These are phyloP conservation scores for Ilex aquifolium DNA, from an alignment of 257 asterid genomes.

Conservation along the genomic window DNA sequence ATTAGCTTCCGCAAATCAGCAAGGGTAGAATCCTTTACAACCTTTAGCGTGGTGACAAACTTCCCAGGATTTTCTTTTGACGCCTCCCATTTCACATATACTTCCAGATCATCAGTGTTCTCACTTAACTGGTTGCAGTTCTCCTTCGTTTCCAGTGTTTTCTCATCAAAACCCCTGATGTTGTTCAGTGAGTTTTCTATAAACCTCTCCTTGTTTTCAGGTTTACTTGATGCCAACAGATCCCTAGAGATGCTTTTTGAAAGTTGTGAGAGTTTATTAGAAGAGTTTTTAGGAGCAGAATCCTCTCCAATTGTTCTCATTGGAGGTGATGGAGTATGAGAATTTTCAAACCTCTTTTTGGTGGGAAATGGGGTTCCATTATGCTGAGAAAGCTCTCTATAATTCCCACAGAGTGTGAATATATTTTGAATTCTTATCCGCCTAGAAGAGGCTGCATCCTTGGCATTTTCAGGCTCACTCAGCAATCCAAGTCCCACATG, in stretches of 20 bases:
- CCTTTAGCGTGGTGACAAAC: constrained; percentile 52
- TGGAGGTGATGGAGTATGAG: constrained; percentile 5
- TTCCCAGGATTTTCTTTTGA: constrained; percentile 70
- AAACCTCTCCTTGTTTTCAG: constrained; percentile 11
- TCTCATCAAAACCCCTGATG: constrained; percentile 14
- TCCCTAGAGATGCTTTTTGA: constrained; percentile 13
- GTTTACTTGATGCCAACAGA: constrained; percentile 7
- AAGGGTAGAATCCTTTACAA: constrained; percentile 55
- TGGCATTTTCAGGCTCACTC: constrained; percentile 19
- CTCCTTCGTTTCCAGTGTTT: constrained; percentile 29
- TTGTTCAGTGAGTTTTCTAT: constrained; percentile 11
- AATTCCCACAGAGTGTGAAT: constrained; percentile 61
- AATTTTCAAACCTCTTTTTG: constrained; percentile 9
- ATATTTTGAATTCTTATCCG: constrained; percentile 52
- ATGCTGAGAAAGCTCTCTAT: constrained; percentile 44
- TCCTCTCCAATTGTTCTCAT: constrained; percentile 13
- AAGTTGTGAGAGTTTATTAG: constrained; percentile 10
- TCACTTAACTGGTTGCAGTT: constrained; percentile 28
- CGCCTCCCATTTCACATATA: constrained; percentile 80
- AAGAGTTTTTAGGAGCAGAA: constrained; percentile 8
- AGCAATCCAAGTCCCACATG: constrained; percentile 4
- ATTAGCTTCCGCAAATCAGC: constrained; percentile 81
- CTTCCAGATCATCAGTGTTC: constrained; percentile 31
- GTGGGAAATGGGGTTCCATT: constrained; percentile 21
- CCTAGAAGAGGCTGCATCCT: constrained; percentile 34